A percentile compares a stretch with the other conserved stretches of the same genome.
Evolutionary conservation across 1,139 yeast species (phyloP).

Genomic region (Pneumocystis carinii): DNA sequence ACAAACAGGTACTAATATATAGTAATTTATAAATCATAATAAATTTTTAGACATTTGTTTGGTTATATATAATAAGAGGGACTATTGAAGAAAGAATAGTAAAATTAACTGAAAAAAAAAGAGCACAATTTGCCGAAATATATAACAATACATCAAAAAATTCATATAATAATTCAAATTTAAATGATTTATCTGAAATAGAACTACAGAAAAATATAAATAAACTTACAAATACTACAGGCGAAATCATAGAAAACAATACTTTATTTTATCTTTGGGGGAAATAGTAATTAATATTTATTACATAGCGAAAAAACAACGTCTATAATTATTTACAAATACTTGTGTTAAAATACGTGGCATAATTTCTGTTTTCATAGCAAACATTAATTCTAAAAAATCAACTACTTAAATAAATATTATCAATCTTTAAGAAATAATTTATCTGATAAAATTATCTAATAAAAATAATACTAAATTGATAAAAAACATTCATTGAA

Average conservation of each 20-base stretch:
- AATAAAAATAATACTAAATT: no score
- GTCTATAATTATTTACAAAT: background rate
- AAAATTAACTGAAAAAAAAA: slow-evolving; percentile 19
- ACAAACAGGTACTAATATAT: slow-evolving; percentile 22
- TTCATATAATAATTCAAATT: background rate
- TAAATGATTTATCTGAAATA: background rate
- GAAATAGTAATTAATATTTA: background rate
- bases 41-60: slow-evolving; percentile 47
- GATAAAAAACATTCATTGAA: background rate
- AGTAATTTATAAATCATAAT: background rate
- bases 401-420: no score
- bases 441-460: no score
- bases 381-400: no score
- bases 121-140: background rate
- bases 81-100: slow-evolving; percentile 86
- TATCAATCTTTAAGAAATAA: no score
- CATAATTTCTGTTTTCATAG: no score
- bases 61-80: slow-evolving; percentile 74
- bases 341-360: no score
- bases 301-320: background rate
- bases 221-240: background rate
- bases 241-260: background rate
- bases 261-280: background rate
- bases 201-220: background rate
- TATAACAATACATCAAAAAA: background rate